Conservation (phyloP, 192 early-diverging fungal genomes). For the Entomortierella parvispora region DNA sequence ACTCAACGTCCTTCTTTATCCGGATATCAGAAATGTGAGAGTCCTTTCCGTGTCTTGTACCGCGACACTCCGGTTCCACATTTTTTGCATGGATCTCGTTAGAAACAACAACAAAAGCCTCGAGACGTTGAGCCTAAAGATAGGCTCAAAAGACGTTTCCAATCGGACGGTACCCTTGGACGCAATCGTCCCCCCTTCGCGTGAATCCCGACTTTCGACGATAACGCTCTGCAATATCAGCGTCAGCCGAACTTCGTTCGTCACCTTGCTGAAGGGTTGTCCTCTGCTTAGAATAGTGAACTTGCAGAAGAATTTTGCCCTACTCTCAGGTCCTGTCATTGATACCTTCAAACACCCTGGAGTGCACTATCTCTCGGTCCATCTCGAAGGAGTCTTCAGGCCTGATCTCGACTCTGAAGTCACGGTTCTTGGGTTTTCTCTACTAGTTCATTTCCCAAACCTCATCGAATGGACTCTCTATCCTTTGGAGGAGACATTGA, state of each 20-base stretch:
- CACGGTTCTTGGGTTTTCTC: not conserved
- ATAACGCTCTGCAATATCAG: constrained; percentile 1
- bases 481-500: not conserved
- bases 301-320: not conserved
- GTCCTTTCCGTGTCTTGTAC: constrained; percentile 2
- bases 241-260: constrained; percentile 12
- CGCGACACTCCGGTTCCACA: not conserved
- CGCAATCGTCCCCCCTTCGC: not conserved
- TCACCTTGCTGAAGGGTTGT: constrained; percentile 8
- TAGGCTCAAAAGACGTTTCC: not conserved
- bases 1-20: constrained; percentile 5
- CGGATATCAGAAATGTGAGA: constrained; percentile 13
- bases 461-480: not conserved
- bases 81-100: constrained; percentile 14
- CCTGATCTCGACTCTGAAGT: too few relatives aligned
- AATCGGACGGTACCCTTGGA: constrained; percentile 2
- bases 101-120: constrained; percentile 13
- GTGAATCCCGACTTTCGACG: not conserved
- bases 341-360: too few relatives aligned
- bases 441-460: constrained; percentile 20
- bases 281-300: constrained; percentile 8
- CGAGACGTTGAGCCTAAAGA: not conserved
- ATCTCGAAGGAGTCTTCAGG: too few relatives aligned
- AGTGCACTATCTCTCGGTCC: too few relatives aligned
- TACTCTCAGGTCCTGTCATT: too few relatives aligned